Base-by-base conservation (phyloP, 371 early-diverging fungal species). In the Smittium culicis region DNA sequence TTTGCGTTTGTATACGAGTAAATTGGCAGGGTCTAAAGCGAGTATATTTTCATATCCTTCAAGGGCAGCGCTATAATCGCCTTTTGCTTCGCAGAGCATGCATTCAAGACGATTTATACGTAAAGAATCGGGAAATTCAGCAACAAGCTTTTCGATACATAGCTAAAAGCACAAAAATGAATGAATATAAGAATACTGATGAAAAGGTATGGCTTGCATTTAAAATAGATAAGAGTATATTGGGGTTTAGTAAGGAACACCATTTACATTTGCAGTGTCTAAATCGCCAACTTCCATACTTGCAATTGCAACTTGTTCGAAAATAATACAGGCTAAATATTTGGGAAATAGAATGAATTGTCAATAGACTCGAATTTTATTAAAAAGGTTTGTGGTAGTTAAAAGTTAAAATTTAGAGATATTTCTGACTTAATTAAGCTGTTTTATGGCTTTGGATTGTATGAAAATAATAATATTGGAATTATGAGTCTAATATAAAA, bases 271-370 rank as follows among this genome's bases (percentile, higher is more conserved):
- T 30, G 93, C 90, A 25, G 84, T 71, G 2, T 67, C 72, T 2
- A 83, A 71, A 67, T 89, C 82, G 30, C 87, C 85, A 30, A 85
- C 74, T 75, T 94, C 93, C 34, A 92, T 75, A 1, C 88, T 85
- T 1, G 93, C 89, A 33, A 87, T 73, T 64, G 86, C 79, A 2
- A 88, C 76, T 76, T 94, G 93, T 75, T 93, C 94, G 70, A 83
- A 83, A 33, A 89, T 75, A 0, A 88, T 79, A 88, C 89, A 90
- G 1, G 80, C 89, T 88, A 73, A 31, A 67, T 35, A 45, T 45
- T 45, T 45, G 8, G 20, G 20, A 20, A 20, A 45, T 45, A 45
- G 20, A 14, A 14, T 14, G 8, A 45, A 45, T 14, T 14, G 20
- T 14, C 20, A 20, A 45, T 14, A 45, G 20, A 8, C 45, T 45